phyloP scores from a whole-genome alignment of 2,329 filamentous ascomycete genomes.

The Phaeophleospora eucalypticola region DNA sequence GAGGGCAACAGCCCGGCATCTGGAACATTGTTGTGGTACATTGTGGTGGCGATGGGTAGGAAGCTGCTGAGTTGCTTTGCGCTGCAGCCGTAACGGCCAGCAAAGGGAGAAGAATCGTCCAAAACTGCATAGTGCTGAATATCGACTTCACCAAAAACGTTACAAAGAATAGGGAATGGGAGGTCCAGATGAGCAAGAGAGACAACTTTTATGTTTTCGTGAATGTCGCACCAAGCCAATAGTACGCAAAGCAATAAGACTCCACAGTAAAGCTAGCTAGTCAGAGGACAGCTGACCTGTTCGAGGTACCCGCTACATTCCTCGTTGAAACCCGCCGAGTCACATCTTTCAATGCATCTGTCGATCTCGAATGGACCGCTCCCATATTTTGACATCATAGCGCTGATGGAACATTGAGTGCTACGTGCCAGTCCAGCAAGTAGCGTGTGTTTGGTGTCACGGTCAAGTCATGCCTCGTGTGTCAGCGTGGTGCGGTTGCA shows the following conservation, averaged over 20 bases:
- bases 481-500: neutral
- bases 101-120: neutral
- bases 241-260: neutral
- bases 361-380: neutral
- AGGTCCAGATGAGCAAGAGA: too few species aligned
- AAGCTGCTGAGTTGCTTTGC: neutral
- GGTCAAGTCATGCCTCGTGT: neutral
- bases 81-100: neutral
- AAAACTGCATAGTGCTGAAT: neutral
- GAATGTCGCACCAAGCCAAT: neutral
- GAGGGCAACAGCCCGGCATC: constrained; percentile 3
- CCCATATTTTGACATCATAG: neutral
- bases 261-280: neutral
- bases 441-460: neutral
- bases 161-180: too few species aligned
- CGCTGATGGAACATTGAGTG: neutral
- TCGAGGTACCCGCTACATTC: neutral
- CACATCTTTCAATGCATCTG: neutral
- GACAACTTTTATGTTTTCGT: neutral
- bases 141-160: too few species aligned
- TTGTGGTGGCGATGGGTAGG: neutral
- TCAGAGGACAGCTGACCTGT: neutral
- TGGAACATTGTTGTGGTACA: constrained; percentile 1
- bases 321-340: constrained; percentile 3
- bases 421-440: neutral